phyloP scores from a whole-genome alignment of 164 flowering plant species.

The Platanus orientalis region DNA sequence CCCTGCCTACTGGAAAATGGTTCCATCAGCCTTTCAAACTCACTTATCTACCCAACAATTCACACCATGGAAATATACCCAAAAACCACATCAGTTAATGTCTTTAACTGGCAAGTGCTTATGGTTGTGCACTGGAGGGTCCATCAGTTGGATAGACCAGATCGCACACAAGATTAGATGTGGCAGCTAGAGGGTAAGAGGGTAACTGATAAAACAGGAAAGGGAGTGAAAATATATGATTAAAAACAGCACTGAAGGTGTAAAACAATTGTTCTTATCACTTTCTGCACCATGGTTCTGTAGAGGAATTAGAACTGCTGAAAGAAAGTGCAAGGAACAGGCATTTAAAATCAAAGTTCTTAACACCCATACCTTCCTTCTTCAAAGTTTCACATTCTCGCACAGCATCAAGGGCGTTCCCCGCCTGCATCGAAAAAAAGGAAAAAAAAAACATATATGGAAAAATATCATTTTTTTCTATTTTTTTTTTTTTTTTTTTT shows the following conservation, averaged over 20 bases:
- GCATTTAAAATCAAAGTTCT: background rate
- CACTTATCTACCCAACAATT: too few relatives aligned
- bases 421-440: background rate
- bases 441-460: conserved; percentile 11
- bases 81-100: too few relatives aligned
- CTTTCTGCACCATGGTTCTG: background rate
- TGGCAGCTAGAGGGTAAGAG: background rate
- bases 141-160: too few relatives aligned
- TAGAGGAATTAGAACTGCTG: background rate
- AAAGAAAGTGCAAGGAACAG: background rate
- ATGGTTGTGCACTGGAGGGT: too few relatives aligned
- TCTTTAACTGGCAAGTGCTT: too few relatives aligned
- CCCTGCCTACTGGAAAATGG: too few relatives aligned
- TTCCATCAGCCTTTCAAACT: too few relatives aligned
- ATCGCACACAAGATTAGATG: too few relatives aligned
- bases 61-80: too few relatives aligned
- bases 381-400: conserved; percentile 63
- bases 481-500: too few relatives aligned
- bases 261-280: background rate
- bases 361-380: conserved; percentile 46
- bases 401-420: conserved; percentile 36
- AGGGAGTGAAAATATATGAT: background rate
- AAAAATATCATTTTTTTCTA: too few relatives aligned
- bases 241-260: background rate
- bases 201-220: background rate